A percentile compares a stretch with the other conserved stretches of the same genome.
Conservation (phyloP, 768 basidiomycete genomes). For the Sutorius australiensis region DNA sequence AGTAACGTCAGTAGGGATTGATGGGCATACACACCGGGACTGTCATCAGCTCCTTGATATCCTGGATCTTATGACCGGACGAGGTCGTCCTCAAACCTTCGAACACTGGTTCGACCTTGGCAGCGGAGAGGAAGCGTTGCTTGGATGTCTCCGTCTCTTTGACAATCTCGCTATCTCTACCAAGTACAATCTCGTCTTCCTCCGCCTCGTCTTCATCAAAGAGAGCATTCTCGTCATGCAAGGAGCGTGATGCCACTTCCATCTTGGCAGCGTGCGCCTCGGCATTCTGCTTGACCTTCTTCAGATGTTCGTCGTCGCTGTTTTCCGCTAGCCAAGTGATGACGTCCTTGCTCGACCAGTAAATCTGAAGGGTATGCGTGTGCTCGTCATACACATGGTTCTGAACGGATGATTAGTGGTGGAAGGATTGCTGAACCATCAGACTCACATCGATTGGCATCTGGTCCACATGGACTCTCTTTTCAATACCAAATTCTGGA, state of each 20-base stretch:
- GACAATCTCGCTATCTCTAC: slow-evolving; percentile 44
- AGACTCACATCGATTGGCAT: slow-evolving; percentile 91
- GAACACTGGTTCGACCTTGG: slow-evolving; percentile 73
- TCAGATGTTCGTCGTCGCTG: slow-evolving; percentile 92
- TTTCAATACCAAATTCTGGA: slow-evolving; percentile 98
- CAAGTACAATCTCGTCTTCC: slow-evolving; percentile 78
- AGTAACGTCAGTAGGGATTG: not conserved
- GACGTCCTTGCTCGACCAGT: slow-evolving; percentile 94
- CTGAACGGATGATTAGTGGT: slow-evolving; percentile 39
- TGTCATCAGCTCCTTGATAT: slow-evolving; percentile 89
- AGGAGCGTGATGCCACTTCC: slow-evolving; percentile 82
- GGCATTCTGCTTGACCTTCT: slow-evolving; percentile 89
- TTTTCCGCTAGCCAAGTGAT: slow-evolving; percentile 94
- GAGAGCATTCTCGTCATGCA: slow-evolving; percentile 82
- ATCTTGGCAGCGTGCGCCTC: slow-evolving; percentile 90
- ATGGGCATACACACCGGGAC: slow-evolving; percentile 66
- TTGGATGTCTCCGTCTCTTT: slow-evolving; percentile 59
- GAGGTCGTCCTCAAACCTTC: slow-evolving; percentile 73
- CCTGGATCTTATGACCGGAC: slow-evolving; percentile 92
- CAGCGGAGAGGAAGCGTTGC: slow-evolving; percentile 74
- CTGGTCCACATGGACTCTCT: slow-evolving; percentile 97
- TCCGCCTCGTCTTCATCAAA: slow-evolving; percentile 86
- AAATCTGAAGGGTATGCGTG: slow-evolving; percentile 85
- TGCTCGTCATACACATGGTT: slow-evolving; percentile 98
- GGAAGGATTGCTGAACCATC: not conserved